Evolutionary conservation across 352 stramenopile species (phyloP), one percentile per base, ranked within the genome.

Genomic region (Phytophthora sansomeana): DNA sequence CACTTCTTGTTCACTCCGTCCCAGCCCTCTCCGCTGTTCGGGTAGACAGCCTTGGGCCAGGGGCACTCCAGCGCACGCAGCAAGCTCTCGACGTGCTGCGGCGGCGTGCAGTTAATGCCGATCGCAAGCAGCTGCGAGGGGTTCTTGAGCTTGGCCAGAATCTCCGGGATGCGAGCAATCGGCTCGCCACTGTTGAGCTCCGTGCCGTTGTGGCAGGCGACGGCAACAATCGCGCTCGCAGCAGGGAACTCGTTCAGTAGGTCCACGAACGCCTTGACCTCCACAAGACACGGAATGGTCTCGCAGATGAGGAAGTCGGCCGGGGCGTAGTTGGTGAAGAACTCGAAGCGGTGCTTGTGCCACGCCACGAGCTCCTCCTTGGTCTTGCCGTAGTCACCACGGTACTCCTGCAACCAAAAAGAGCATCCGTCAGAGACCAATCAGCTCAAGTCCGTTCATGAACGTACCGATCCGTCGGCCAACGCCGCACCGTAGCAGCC

Each of bases 11-110:
- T 77, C 17, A 85, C 60, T 44, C 75, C 82, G 41, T 96, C 83
- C 85, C 85, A 97, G 3, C 61, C 74, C 67, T 97, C 88, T 10
- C 90, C 90, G 39, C 85, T 92, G 72, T 97, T 97, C 17, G 89
- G 89, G 61, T 96, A 97, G 24, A 83, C 82, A 10, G 88, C 72
- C 66, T 90, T 92, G 29, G 72, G 71, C 60, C 76, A 87, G 2
- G 52, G 24, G 30, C 64, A 77, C 51, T 85, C 74, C 24, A 92
- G 69, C 50, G 67, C 47, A 13, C 54, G 70, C 51, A 97, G 54
- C 55, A 92, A 61, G 49, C 68, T 80, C 50, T 89, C 84, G 19
- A 96, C 84, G 58, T 89, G 80, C 51, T 85, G 75, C 24, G 90
- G 90, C 17, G 85, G 73, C 8, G 84, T 92, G 73, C 90, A 97